phyloP scores from a whole-genome alignment of 495 filamentous ascomycete genomes.

The Staphylotrichum longicolle region DNA sequence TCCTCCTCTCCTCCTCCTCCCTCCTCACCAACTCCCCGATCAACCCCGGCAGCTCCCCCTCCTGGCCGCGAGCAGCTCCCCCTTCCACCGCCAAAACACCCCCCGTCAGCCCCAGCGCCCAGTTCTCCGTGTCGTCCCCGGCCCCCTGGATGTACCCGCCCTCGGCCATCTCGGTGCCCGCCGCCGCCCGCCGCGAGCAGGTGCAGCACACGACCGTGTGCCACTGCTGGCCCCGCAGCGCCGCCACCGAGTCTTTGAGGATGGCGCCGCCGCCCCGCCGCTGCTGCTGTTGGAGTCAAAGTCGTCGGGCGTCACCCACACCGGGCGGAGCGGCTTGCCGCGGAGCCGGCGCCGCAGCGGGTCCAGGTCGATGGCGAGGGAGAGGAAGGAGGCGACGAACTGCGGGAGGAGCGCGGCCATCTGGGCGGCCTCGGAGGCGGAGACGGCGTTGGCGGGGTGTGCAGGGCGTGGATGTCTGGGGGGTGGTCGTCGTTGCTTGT shows the following conservation, averaged over 20 bases:
- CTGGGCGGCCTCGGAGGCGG: slow-evolving; percentile 72
- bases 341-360: slow-evolving; percentile 38
- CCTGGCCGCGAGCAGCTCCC: slow-evolving; percentile 56
- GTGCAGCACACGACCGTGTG: slow-evolving; percentile 77
- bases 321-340: slow-evolving; percentile 57
- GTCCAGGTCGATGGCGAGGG: slow-evolving; percentile 38
- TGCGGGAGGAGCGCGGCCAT: slow-evolving; percentile 64
- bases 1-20: slow-evolving; percentile 42
- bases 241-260: background rate
- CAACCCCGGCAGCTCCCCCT: slow-evolving; percentile 62
- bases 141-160: slow-evolving; percentile 91
- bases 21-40: slow-evolving; percentile 55
- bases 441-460: slow-evolving; percentile 65
- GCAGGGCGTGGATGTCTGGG: slow-evolving; percentile 46
- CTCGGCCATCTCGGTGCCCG: slow-evolving; percentile 62
- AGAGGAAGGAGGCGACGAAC: slow-evolving; percentile 61
- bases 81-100: slow-evolving; percentile 72
- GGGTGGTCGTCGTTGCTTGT: too few relatives aligned
- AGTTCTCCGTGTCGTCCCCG: slow-evolving; percentile 88
- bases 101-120: slow-evolving; percentile 72
- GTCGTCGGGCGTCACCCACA: slow-evolving; percentile 56
- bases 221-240: slow-evolving; percentile 50
- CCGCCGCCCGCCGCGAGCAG: slow-evolving; percentile 65
- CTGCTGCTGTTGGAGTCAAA: slow-evolving; percentile 25
- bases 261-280: background rate